Evolutionary conservation across 768 basidiomycete species (phyloP).

Genomic region (Mycena polygramma): DNA sequence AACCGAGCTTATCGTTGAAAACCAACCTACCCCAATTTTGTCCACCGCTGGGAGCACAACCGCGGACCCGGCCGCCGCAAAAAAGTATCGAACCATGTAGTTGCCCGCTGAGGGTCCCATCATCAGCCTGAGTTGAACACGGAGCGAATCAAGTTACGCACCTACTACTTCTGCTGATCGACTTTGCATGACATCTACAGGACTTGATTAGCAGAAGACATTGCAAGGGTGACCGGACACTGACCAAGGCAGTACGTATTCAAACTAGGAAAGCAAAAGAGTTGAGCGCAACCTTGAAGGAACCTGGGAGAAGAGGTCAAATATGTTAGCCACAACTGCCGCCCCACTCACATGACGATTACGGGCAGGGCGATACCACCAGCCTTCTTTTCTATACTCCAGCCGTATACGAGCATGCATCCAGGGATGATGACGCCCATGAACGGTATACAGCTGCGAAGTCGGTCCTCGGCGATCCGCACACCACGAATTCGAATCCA

Average conservation of each 20-base stretch:
- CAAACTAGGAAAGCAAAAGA: constrained; percentile 37
- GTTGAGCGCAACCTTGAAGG: constrained; percentile 33
- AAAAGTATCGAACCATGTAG: constrained; percentile 35
- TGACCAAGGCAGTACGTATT: constrained; percentile 38
- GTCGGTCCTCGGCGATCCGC: constrained; percentile 34
- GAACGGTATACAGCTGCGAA: constrained; percentile 34
- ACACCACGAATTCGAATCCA: constrained; percentile 35
- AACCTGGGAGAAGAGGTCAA: constrained; percentile 22
- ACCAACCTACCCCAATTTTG: constrained; percentile 37
- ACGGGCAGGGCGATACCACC: constrained; percentile 36
- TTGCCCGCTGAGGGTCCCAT: constrained; percentile 24
- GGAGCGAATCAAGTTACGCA: neutral
- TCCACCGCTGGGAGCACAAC: constrained; percentile 33
- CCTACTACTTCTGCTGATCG: constrained; percentile 36
- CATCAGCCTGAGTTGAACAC: neutral
- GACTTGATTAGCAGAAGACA: neutral
- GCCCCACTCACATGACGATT: constrained; percentile 34
- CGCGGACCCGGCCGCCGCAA: constrained; percentile 34
- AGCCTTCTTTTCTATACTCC: constrained; percentile 35
- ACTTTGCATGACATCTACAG: constrained; percentile 37
- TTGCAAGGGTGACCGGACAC: neutral
- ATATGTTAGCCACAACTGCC: too few species aligned
- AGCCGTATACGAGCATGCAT: constrained; percentile 37
- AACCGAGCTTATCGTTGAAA: constrained; percentile 31
- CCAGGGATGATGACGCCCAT: constrained; percentile 30